Conservation (phyloP, 768 basidiomycete genomes). For the Trametes cubensis region DNA sequence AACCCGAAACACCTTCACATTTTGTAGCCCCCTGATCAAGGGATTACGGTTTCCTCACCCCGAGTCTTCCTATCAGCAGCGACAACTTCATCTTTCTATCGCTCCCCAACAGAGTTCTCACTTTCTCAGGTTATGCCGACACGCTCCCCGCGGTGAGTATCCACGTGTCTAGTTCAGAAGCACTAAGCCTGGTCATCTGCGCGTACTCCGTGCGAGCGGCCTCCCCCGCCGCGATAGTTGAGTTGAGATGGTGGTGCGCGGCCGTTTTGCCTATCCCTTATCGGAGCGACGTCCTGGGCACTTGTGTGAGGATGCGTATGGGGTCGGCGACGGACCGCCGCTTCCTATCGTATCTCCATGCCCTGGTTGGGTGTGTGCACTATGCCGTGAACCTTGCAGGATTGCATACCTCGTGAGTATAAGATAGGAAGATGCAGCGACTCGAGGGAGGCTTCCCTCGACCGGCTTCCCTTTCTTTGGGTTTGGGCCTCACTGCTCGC, state of each 20-base stretch:
- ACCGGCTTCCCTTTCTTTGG: too few relatives aligned
- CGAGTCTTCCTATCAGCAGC: too few relatives aligned
- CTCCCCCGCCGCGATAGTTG: not conserved
- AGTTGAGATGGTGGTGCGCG: not conserved
- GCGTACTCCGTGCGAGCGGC: not conserved
- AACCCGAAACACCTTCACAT: too few relatives aligned
- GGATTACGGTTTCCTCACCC: too few relatives aligned
- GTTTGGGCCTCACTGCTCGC: not conserved
- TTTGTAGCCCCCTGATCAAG: too few relatives aligned
- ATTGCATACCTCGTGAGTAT: not conserved
- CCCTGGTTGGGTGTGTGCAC: not conserved
- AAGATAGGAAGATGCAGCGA: not conserved
- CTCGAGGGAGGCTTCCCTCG: too few relatives aligned
- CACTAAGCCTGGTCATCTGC: constrained; percentile 3
- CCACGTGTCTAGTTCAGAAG: constrained; percentile 7
- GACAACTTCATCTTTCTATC: too few relatives aligned
- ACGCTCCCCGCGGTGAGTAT: not conserved
- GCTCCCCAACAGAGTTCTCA: too few relatives aligned
- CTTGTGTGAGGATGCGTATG: not conserved
- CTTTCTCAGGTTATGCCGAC: constrained; percentile 5
- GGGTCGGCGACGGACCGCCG: constrained; percentile 4
- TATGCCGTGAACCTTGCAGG: not conserved
- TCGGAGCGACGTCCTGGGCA: not conserved
- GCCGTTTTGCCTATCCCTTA: constrained; percentile 14
- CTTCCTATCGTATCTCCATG: constrained; percentile 1